Conservation (phyloP, 176 grass and related monocot species). For the Olyra latifolia region DNA sequence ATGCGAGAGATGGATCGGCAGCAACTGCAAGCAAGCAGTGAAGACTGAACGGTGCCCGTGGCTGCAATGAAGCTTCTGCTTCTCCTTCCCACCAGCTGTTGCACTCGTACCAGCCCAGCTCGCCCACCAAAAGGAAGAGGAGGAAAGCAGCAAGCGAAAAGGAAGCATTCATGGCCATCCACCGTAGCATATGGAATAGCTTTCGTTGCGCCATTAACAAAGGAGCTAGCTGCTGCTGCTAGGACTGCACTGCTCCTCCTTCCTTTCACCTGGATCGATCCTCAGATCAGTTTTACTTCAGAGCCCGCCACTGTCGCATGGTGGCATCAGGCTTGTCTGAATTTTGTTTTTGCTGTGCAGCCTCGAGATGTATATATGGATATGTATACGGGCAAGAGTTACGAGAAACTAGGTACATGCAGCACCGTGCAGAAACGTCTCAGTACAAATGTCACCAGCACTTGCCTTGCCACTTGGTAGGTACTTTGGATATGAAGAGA, state of each 20-base stretch:
- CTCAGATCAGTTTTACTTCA: neutral
- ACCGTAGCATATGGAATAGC: neutral
- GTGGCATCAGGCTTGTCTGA: neutral
- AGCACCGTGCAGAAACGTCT: neutral
- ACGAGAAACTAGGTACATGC: neutral
- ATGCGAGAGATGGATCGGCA: neutral
- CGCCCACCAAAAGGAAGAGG: neutral
- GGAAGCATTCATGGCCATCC: constrained; percentile 2
- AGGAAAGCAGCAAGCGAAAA: neutral
- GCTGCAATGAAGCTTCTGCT: neutral
- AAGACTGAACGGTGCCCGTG: neutral
- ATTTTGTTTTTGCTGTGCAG: neutral
- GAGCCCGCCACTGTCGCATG: neutral
- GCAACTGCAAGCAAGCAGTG: neutral
- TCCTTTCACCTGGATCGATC: neutral
- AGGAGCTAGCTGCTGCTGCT: neutral
- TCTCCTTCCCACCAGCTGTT: neutral
- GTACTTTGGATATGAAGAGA: constrained; percentile 2
- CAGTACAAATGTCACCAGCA: neutral
- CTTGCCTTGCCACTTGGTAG: neutral
- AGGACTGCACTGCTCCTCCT: neutral
- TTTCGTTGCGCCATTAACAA: neutral
- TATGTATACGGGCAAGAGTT: neutral
- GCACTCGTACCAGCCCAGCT: neutral
- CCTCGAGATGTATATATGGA: neutral